A percentile compares a stretch with the other conserved stretches of the same genome.
Evolutionary conservation across 169 alveolate species (phyloP).

Genomic region (Cryptosporidium muris): DNA sequence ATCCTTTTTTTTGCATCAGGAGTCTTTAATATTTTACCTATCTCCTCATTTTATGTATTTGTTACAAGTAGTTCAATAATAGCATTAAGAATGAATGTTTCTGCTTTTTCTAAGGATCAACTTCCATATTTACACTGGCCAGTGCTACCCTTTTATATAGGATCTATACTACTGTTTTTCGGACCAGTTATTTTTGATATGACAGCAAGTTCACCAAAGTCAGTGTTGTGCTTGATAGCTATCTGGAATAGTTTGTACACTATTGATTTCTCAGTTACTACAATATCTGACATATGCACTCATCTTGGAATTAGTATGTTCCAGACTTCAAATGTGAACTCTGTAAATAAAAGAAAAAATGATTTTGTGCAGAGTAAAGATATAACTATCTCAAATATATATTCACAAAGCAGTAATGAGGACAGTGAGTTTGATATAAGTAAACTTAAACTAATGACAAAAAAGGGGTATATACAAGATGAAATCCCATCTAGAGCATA

Average conservation of each 20-base stretch:
- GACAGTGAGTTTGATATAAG: no score
- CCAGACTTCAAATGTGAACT: background rate
- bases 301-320: constrained; percentile 38
- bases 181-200: constrained; percentile 14
- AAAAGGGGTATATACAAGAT: no score
- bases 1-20: constrained; percentile 22
- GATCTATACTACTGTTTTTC: constrained; percentile 23
- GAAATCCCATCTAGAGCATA: no score
- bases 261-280: constrained; percentile 16
- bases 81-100: constrained; percentile 63
- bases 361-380: no score
- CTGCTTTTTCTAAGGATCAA: constrained; percentile 58
- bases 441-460: no score
- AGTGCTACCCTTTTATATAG: constrained; percentile 43
- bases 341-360: no score
- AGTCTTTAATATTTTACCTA: constrained; percentile 10
- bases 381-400: no score
- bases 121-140: constrained; percentile 68
- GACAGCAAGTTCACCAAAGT: constrained; percentile 1
- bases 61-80: constrained; percentile 51
- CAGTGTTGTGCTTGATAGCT: constrained; percentile 9
- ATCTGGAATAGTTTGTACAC: constrained; percentile 47
- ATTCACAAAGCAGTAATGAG: no score
- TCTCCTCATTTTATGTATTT: constrained; percentile 1
- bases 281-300: constrained; percentile 12